phyloP scores from a whole-genome alignment of 176 grass and related monocot genomes.

The Rhipidocladum racemiflorum region DNA sequence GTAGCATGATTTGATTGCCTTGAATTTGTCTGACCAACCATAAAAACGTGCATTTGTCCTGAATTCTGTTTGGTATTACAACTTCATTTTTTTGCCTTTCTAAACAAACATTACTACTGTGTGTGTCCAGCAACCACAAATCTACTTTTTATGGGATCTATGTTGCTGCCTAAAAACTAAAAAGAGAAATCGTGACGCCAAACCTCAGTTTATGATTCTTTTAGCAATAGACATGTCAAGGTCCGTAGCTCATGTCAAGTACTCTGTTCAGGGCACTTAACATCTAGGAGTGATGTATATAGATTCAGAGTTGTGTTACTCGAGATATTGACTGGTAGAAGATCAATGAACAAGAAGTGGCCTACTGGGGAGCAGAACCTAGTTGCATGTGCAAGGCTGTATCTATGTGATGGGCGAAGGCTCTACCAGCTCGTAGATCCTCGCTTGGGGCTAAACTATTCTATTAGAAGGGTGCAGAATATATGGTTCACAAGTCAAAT shows the following conservation, averaged over 20 bases:
- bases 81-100: background rate
- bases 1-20: background rate
- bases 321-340: conserved; percentile 76
- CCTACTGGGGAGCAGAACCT: conserved; percentile 78
- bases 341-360: conserved; percentile 90
- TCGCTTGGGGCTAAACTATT: conserved; percentile 85
- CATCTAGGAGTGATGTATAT: conserved; percentile 88
- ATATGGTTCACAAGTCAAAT: no score
- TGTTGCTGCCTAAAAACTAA: background rate
- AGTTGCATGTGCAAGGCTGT: conserved; percentile 68
- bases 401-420: conserved; percentile 67
- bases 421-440: conserved; percentile 89
- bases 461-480: conserved; percentile 70
- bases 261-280: conserved; percentile 67
- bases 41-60: background rate
- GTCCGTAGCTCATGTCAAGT: conserved; percentile 12
- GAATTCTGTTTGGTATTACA: background rate
- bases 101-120: background rate
- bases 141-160: background rate
- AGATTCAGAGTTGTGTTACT: conserved; percentile 92
- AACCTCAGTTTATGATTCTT: background rate
- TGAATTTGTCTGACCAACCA: background rate
- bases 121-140: background rate
- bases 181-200: background rate
- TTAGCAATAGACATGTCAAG: background rate